Base-by-base conservation (phyloP, 495 filamentous ascomycete species). In the Rostrohypoxylon terebratum region DNA sequence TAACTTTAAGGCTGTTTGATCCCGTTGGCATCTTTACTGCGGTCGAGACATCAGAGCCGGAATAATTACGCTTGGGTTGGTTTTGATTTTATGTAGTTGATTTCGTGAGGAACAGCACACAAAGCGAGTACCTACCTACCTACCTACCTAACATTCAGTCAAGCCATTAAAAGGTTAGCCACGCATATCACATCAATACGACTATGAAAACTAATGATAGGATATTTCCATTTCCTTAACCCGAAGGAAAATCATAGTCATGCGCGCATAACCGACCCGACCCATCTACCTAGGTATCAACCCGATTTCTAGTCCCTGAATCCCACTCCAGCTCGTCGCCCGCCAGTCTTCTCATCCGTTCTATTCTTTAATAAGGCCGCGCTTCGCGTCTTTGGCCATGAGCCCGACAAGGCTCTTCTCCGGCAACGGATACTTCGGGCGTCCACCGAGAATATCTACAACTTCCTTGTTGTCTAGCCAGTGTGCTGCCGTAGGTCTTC, bases 391-490 rank as follows among this genome's bases (percentile, higher is more conserved):
- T 75, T 87, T 88, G 28, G 85, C 86, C 69, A 79, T 79, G 45
- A 81, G 74, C 1, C 86, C 86, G 5, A 77, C 76, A 3, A 87
- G 73, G 47, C 80, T 79, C 23, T 75, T 59, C 64, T 84, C 80
- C 0, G 85, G 86, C 42, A 69, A 45, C 1, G 80, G 73, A 68
- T 87, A 82, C 11, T 75, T 62, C 7, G 88, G 88, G 51, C 94
- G 85, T 3, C 94, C 96, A 40, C 91, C 92, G 33, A 99, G 79
- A 10, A 91, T 90, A 80, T 98, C 92, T 2, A 97, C 94, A 38
- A 93, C 89, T 21, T 89, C 83, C 82, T 93, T 94, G 75, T 96
- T 82, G 25, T 85, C 84, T 55, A 94, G 81, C 96, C 96, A 99
- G 80, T 92, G 94, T 65, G 94, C 94, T 4, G 89, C 77, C 81